Conservation (phyloP, 2,329 filamentous ascomycete species). For the Thermoascus crustaceus region DNA sequence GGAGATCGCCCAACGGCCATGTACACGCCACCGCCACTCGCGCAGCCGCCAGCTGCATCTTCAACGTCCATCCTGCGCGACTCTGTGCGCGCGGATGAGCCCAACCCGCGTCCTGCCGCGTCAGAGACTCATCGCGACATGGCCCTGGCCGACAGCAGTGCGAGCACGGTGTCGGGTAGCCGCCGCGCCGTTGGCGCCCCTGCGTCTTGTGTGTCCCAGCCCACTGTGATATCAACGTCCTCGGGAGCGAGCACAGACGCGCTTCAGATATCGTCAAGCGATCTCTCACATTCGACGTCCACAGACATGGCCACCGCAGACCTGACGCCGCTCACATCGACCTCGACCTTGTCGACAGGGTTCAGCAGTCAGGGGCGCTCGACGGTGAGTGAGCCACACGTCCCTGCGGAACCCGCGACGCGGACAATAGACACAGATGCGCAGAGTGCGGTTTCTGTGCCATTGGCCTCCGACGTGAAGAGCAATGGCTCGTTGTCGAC, state of each 20-base stretch:
- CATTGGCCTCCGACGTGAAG: conserved; percentile 4
- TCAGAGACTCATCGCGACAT: background rate
- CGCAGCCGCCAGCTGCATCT: conserved; percentile 2
- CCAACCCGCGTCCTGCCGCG: background rate
- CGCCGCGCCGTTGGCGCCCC: background rate
- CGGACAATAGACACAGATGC: background rate
- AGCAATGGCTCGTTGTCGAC: conserved; percentile 11
- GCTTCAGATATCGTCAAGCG: conserved; percentile 9
- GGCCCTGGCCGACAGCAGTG: background rate
- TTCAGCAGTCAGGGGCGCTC: background rate
- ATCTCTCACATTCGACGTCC: conserved; percentile 10
- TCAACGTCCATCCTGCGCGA: background rate
- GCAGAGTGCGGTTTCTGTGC: background rate
- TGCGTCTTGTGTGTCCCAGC: background rate
- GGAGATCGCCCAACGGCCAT: background rate
- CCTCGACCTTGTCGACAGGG: conserved; percentile 6
- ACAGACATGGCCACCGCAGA: conserved; percentile 8
- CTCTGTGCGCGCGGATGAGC: background rate
- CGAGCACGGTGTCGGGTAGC: background rate
- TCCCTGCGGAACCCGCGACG: background rate
- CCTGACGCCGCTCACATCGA: conserved; percentile 9
- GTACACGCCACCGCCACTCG: conserved; percentile 2
- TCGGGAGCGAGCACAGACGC: conserved; percentile 1
- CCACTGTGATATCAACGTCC: conserved; percentile 1
- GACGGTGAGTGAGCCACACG: background rate